Conservation (phyloP, 352 stramenopile genomes). For the Aphanomyces cochlioides region DNA sequence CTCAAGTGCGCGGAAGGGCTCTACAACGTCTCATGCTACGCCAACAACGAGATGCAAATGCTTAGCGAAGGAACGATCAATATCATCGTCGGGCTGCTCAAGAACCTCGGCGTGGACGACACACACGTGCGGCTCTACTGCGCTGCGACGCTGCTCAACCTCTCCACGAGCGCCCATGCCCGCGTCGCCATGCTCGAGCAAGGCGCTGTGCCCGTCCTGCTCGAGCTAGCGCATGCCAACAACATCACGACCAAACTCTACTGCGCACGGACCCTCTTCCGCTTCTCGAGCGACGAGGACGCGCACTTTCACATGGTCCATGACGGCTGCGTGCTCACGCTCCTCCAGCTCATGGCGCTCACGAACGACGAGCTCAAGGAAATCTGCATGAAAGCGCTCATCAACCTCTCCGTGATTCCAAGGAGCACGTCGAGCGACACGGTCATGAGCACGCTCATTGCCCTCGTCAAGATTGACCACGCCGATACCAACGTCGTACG, state of each 20-base stretch:
- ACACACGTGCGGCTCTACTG: conserved; percentile 56
- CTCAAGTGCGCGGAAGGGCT: conserved; percentile 70
- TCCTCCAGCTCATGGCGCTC: conserved; percentile 63
- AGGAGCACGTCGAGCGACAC: conserved; percentile 71
- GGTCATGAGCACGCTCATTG: conserved; percentile 50
- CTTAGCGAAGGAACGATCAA: conserved; percentile 36
- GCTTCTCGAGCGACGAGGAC: conserved; percentile 67
- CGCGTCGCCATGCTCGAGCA: conserved; percentile 75
- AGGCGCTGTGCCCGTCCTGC: conserved; percentile 46
- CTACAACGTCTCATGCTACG: conserved; percentile 74
- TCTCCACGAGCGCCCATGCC: conserved; percentile 34
- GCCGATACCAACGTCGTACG: conserved; percentile 22
- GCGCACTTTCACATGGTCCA: conserved; percentile 78
- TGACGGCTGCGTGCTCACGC: conserved; percentile 57
- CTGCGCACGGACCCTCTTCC: conserved; percentile 62
- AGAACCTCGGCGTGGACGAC: conserved; percentile 50
- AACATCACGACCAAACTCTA: conserved; percentile 61
- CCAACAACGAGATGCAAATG: conserved; percentile 69
- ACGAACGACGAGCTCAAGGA: conserved; percentile 50
- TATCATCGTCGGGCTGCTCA: conserved; percentile 53
- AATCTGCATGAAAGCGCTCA: conserved; percentile 59
- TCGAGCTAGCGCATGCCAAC: conserved; percentile 65
- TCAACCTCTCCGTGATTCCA: conserved; percentile 64
- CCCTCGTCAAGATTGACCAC: conserved; percentile 39
- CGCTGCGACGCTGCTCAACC: conserved; percentile 71